These are phyloP conservation scores for Knufia fluminis DNA, from an alignment of 2,329 filamentous ascomycete species.

Conservation along the genomic window DNA sequence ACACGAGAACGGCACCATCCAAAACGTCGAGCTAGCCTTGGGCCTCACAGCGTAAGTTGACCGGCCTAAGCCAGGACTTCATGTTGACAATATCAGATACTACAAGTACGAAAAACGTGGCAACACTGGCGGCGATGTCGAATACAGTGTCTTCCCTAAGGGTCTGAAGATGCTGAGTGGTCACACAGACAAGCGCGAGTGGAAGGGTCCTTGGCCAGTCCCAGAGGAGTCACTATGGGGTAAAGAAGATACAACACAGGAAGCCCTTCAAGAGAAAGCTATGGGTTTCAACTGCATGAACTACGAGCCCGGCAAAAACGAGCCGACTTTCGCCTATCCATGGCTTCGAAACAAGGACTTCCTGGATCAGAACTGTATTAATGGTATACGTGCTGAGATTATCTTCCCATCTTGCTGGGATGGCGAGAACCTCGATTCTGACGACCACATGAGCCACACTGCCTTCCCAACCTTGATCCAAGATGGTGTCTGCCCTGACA, in stretches of 20 bases:
- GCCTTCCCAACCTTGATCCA: conserved; percentile 71
- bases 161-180: conserved; percentile 79
- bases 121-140: conserved; percentile 7
- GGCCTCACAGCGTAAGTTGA: conserved; percentile 72
- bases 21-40: conserved; percentile 64
- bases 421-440: conserved; percentile 50
- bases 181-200: conserved; percentile 57
- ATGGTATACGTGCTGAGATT: conserved; percentile 73
- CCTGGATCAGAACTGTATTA: conserved; percentile 69
- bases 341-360: conserved; percentile 69
- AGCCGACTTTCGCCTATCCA: conserved; percentile 72
- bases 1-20: conserved; percentile 56
- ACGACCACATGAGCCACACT: conserved; percentile 55
- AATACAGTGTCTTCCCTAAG: conserved; percentile 54
- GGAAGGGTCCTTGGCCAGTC: conserved; percentile 58
- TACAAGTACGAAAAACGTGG: conserved; percentile 40
- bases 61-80: conserved; percentile 1
- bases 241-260: conserved; percentile 56
- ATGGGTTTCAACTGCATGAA: conserved; percentile 93
- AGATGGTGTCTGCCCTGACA: conserved; percentile 63
- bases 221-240: conserved; percentile 63
- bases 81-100: conserved; percentile 53
- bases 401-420: conserved; percentile 91
- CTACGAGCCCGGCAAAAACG: conserved; percentile 53
- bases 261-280: conserved; percentile 65